A percentile compares a stretch with the other conserved stretches of the same genome.
phyloP scores from a whole-genome alignment of 169 alveolate species.

The Eimeria falciformis region DNA sequence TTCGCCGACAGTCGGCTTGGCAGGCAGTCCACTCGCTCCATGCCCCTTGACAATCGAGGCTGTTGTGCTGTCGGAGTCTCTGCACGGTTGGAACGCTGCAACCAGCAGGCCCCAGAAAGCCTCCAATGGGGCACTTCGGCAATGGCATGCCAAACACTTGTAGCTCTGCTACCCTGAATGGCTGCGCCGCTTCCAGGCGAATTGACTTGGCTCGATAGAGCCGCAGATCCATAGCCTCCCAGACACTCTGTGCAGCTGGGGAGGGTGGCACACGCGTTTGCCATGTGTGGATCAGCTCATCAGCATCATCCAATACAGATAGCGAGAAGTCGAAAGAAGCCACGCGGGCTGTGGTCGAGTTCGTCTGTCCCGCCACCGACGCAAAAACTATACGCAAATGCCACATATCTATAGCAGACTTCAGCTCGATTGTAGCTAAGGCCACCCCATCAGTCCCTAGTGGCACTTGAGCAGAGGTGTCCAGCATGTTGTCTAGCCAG shows the following conservation, averaged over 20 bases:
- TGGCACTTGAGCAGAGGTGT: conserved; percentile 26
- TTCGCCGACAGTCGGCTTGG: conserved; percentile 63
- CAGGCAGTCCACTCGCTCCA: conserved; percentile 75
- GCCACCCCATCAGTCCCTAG: conserved; percentile 42
- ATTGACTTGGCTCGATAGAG: conserved; percentile 53
- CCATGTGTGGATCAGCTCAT: conserved; percentile 61
- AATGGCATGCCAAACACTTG: conserved; percentile 68
- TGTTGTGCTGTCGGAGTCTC: conserved; percentile 23
- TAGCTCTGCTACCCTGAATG: conserved; percentile 50
- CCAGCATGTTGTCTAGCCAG: conserved; percentile 55
- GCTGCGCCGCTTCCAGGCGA: not conserved
- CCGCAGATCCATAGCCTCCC: conserved; percentile 70
- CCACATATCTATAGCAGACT: conserved; percentile 42
- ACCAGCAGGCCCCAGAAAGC: conserved; percentile 34
- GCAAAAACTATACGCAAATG: conserved; percentile 53
- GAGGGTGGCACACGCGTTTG: conserved; percentile 63
- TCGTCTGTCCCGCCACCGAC: conserved; percentile 22
- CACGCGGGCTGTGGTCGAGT: not conserved
- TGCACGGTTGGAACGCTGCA: conserved; percentile 41
- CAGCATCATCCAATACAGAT: conserved; percentile 33
- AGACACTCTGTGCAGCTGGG: conserved; percentile 69
- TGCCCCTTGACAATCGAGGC: conserved; percentile 70
- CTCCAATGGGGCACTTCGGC: conserved; percentile 42
- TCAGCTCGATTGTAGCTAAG: conserved; percentile 40
- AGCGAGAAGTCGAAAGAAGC: conserved; percentile 37